phyloP scores from a whole-genome alignment of 441 rosid genomes.

The Arabidopsis hybrid region DNA sequence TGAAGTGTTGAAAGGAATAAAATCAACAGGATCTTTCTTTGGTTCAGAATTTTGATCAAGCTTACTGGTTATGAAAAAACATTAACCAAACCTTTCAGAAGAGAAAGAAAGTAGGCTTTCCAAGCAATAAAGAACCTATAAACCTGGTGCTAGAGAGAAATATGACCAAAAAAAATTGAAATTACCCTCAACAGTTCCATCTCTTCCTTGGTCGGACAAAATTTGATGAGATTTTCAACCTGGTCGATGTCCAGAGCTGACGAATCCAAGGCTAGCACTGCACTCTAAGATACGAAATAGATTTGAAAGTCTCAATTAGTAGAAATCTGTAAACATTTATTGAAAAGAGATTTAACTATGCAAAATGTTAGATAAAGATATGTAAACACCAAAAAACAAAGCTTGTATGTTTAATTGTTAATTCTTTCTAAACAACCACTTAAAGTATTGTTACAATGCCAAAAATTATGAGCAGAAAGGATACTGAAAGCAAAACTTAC shows the following conservation, averaged over 20 bases:
- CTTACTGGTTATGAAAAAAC: conserved; percentile 14
- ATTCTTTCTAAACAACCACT: conserved; percentile 31
- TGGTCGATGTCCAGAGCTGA: conserved; percentile 90
- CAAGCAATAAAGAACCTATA: conserved; percentile 29
- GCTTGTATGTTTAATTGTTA: neutral
- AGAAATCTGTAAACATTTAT: conserved; percentile 16
- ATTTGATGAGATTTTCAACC: conserved; percentile 97
- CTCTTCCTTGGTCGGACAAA: conserved; percentile 97
- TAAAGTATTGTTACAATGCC: conserved; percentile 17
- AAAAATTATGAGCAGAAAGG: conserved; percentile 19
- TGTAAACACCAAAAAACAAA: conserved; percentile 1
- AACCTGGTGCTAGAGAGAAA: conserved; percentile 29
- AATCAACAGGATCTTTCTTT: conserved; percentile 25
- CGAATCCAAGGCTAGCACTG: conserved; percentile 93
- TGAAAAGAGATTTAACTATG: conserved; percentile 18
- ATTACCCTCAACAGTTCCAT: conserved; percentile 87
- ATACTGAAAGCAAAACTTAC: conserved; percentile 60
- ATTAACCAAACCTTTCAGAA: conserved; percentile 19
- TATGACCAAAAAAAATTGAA: conserved; percentile 30
- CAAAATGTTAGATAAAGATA: conserved; percentile 12
- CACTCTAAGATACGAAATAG: conserved; percentile 60
- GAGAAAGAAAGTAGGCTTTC: conserved; percentile 7
- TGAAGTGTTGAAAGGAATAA: neutral
- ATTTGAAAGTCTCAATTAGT: conserved; percentile 17
- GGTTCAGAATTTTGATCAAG: conserved; percentile 25